Evolutionary conservation across 108 stramenopile genomes (phyloP).

Genomic region (Skeletonema costatum): DNA sequence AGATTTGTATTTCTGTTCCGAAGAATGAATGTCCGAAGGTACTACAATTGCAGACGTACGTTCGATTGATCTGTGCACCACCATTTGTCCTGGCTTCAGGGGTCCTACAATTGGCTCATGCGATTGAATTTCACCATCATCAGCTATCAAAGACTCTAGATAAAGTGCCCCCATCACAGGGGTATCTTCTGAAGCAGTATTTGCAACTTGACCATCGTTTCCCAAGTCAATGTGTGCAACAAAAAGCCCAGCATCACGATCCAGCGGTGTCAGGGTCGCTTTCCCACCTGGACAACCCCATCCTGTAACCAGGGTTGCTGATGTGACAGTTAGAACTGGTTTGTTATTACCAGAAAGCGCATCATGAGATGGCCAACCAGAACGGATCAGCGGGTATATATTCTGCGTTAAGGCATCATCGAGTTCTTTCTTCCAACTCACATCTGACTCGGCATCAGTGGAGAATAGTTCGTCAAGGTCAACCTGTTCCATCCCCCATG

Average conservation of each 20-base stretch:
- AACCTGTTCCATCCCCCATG: constrained; percentile 7
- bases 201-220: constrained; percentile 10
- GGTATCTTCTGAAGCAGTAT: neutral
- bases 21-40: constrained; percentile 29
- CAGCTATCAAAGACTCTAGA: too few relatives aligned
- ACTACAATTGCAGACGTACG: constrained; percentile 35
- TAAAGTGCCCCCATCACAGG: constrained; percentile 17
- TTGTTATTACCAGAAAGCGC: too few relatives aligned
- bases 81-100: constrained; percentile 24
- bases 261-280: constrained; percentile 35
- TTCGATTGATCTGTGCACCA: constrained; percentile 32
- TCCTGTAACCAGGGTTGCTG: constrained; percentile 32
- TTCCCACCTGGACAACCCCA: constrained; percentile 28
- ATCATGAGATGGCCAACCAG: constrained; percentile 2
- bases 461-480: constrained; percentile 8
- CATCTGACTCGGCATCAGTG: neutral
- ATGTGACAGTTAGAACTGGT: constrained; percentile 23
- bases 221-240: constrained; percentile 47
- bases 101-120: constrained; percentile 26
- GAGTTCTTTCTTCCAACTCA: constrained; percentile 12
- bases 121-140: neutral
- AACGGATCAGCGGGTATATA: constrained; percentile 37
- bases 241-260: constrained; percentile 39
- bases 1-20: neutral
- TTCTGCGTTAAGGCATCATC: constrained; percentile 16